Percentiles rank a stretch among this genome's conserved stretches.
phyloP scores from a whole-genome alignment of 1,139 yeast species.

The Yamadazyma friedrichii region DNA sequence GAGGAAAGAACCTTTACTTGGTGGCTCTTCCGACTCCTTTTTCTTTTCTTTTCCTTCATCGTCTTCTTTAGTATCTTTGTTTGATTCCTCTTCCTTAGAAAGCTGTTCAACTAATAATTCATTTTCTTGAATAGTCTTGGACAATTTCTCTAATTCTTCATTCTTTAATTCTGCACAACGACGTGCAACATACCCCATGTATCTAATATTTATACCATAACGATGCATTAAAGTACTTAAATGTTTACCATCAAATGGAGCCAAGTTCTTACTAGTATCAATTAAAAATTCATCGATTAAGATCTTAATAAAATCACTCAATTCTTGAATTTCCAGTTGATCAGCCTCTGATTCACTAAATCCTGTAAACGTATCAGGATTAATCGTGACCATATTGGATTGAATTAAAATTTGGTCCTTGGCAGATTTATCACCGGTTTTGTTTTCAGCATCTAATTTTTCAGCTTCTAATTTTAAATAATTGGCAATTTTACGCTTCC shows the following conservation, averaged over 20 bases:
- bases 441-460: conserved; percentile 41
- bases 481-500: conserved; percentile 65
- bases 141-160: conserved; percentile 21
- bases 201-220: conserved; percentile 86
- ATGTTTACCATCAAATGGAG: conserved; percentile 82
- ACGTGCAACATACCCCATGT: conserved; percentile 65
- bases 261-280: conserved; percentile 53
- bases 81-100: conserved; percentile 31
- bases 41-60: conserved; percentile 26
- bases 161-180: conserved; percentile 26
- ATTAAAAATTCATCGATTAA: conserved; percentile 65
- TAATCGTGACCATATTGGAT: conserved; percentile 56
- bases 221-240: conserved; percentile 69
- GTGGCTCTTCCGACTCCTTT: conserved; percentile 25
- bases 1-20: conserved; percentile 41
- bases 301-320: conserved; percentile 61
- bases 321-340: conserved; percentile 59
- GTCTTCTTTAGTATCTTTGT: conserved; percentile 21
- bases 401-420: conserved; percentile 57
- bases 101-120: conserved; percentile 25
- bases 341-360: conserved; percentile 49
- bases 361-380: conserved; percentile 75
- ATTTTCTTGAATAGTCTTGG: conserved; percentile 22
- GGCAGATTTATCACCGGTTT: conserved; percentile 28
- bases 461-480: conserved; percentile 53